Base-by-base conservation (phyloP, 1,284 basidiomycete genomes). In the Sporisorium scitamineum region DNA sequence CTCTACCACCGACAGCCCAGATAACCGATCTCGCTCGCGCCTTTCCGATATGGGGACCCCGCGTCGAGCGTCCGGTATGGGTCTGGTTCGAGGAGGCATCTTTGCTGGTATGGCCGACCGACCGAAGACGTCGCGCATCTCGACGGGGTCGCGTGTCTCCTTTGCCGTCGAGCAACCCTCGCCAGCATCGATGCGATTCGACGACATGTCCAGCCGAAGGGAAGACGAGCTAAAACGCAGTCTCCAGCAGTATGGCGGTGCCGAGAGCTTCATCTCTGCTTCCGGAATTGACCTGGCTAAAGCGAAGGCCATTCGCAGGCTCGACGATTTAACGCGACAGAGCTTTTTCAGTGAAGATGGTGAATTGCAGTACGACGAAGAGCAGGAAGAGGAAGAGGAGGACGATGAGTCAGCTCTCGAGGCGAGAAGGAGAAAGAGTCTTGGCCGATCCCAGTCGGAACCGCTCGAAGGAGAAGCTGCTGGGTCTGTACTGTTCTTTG, bases 311-410 rank as follows among this genome's bases (percentile, higher is more conserved):
- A 72, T 76, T 31, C 54, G 59, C 3, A 57, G 69, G 39, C 59
- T 76, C 24, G 74, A 76, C 39, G 74, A 76, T 44, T 42, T 76
- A n/a, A 76, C 69, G 2, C 31, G 74, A 6, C 59, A 59, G 24
- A 76, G 65, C 41, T 69, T 77, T 48, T 77, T 77, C 48, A 58
- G 59, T 18, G 61, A 73, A 32, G 70, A 77, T 20, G 66, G 74
- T 26, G 29, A 47, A 4, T 55, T 76, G 20, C 69, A 72, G 50
- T 54, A 66, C 63, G 67, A 66, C 14, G 65, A 61, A 9, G 61
- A 66, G 1, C 57, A 68, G 0, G 62, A 67, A 5, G 63, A 53
- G 0, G 45, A 61, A 1, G 64, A 45, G 9, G 54, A 34, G 6
- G 54, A 54, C 22, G 65, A 50, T 11, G 52, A 48, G 8, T 37